These are phyloP conservation scores for Ogataea paraovalis DNA, from an alignment of 805 yeast genomes.

Conservation along the genomic window DNA sequence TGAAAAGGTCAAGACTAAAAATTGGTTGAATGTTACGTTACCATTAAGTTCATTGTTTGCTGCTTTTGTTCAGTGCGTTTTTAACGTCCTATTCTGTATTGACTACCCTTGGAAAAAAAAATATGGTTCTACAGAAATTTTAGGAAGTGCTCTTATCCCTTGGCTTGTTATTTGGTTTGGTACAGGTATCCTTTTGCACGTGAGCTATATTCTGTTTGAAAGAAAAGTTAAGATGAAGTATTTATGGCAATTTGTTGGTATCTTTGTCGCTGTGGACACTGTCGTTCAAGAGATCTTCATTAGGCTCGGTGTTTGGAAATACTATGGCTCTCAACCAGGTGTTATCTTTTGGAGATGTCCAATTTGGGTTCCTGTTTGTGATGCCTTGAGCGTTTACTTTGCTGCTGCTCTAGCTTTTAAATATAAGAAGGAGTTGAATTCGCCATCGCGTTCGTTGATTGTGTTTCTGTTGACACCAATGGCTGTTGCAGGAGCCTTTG, in stretches of 20 bases:
- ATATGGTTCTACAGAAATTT: not conserved
- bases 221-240: not conserved
- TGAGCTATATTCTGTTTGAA: not conserved
- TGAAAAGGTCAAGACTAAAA: not conserved
- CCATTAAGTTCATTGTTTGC: not conserved
- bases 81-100: not conserved
- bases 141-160: not conserved
- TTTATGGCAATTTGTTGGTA: not conserved
- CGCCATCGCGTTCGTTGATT: not conserved
- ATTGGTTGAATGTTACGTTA: not conserved
- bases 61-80: not conserved
- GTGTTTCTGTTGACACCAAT: not conserved
- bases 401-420: not conserved
- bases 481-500: not conserved
- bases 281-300: not conserved
- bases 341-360: not conserved
- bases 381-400: not conserved
- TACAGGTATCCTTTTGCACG: not conserved
- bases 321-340: not conserved
- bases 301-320: not conserved
- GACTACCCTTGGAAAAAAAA: not conserved
- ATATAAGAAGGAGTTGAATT: not conserved
- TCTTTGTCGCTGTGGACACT: not conserved
- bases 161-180: not conserved
- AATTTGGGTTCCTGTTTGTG: not conserved